Base-by-base conservation (phyloP, 148 eudicot genomes). In the Limonium bicolor region DNA sequence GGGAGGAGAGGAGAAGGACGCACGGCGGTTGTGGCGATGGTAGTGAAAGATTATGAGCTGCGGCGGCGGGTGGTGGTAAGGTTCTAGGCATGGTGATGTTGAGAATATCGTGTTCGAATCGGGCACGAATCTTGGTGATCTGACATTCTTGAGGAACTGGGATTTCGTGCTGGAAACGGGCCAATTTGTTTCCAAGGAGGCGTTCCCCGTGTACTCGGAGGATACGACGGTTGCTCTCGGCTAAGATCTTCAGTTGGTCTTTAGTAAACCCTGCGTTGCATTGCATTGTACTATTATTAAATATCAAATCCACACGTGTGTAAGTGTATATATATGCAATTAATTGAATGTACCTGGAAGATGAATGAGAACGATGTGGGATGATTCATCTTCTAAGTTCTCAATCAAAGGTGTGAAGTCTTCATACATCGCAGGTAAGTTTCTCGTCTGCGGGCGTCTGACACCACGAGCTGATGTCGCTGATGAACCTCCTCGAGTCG, bases 201-300 rank as follows among this genome's bases (percentile, higher is more conserved):
- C 82, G 71, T 18, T 74, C 85, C 18, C 90, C 95, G 0, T 58
- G 56, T 25, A 76, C 60, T 57, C 75, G 66, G 5, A 84, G 28
- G 1, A 51, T 17, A 7, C 72, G 66, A 36, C 12, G 42, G 27
- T 6, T 46, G 20, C 72, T 62, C 48, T 77, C 82, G 0, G 81
- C 77, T 44, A 71, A 32, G 18, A 84, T 72, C 49, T 55, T 73
- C 1, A 84, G 52, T 20, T 77, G 66, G 20, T 80, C 75, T 56
- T 71, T 84, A 8, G 14, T 33, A 38, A 76, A 84, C 13, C 80
- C 95, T 84, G 53, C 26, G 27, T 32, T 7, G 12, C 14, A 28
- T 3, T 20, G 18, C n/a, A n/a, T n/a, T 7, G 13, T 20, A 20
- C 14, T 23, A 21, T 4, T 6, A 19, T 4, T 13, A 16, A 16